Evolutionary conservation across 169 alveolate genomes (phyloP).

Genomic region (Plasmodium vinckei): DNA sequence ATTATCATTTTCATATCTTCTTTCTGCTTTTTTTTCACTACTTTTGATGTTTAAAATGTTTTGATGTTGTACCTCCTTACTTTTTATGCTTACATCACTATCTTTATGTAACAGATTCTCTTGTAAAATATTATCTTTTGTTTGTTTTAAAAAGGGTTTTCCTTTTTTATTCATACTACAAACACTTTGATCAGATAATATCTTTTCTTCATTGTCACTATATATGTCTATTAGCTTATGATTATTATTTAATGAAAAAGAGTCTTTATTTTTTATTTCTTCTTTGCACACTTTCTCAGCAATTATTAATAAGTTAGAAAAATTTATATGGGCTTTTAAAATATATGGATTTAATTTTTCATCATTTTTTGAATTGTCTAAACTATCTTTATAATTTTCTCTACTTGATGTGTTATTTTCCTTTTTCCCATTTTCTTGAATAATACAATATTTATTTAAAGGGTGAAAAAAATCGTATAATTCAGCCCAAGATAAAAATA

Average conservation of each 20-base stretch:
- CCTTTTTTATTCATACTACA: background rate
- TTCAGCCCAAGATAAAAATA: constrained; percentile 72
- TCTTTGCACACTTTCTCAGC: background rate
- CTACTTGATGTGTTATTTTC: background rate
- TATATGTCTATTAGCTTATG: background rate
- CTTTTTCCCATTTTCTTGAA: constrained; percentile 17
- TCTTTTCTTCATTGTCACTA: background rate
- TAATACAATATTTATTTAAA: constrained; percentile 44
- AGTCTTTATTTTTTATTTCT: background rate
- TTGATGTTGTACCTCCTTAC: background rate
- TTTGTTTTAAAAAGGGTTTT: background rate
- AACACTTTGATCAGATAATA: background rate
- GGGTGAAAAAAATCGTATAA: constrained; percentile 72
- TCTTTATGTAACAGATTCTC: background rate
- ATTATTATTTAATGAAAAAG: background rate
- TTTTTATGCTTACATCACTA: background rate
- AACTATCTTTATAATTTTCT: no score
- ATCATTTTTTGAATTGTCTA: no score
- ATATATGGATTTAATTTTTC: constrained; percentile 42
- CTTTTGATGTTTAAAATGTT: background rate
- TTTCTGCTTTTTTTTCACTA: background rate
- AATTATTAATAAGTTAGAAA: constrained; percentile 27
- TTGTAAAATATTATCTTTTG: background rate
- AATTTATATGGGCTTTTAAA: constrained; percentile 50
- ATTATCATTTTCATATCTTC: background rate